Conservation (phyloP, 2,329 filamentous ascomycete species). For the Penicillium sp. region DNA sequence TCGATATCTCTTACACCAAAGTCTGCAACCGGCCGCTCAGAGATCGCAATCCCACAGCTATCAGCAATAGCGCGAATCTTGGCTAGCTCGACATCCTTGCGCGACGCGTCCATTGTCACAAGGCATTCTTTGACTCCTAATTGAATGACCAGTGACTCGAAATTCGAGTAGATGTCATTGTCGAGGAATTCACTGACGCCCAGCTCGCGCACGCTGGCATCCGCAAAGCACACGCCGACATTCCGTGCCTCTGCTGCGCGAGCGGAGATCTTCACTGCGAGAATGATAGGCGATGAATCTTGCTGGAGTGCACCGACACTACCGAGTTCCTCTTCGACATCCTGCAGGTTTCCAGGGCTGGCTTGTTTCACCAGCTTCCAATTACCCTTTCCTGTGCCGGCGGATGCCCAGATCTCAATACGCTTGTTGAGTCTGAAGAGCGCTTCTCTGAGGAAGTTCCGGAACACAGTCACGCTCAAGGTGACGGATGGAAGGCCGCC, state of each 20-base stretch:
- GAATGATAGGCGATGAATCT: constrained; percentile 88
- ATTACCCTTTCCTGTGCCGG: constrained; percentile 71
- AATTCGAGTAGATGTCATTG: constrained; percentile 97
- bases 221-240: constrained; percentile 95
- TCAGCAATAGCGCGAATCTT: constrained; percentile 89
- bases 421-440: constrained; percentile 89
- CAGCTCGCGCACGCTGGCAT: constrained; percentile 92
- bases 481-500: constrained; percentile 92
- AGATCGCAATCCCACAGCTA: constrained; percentile 86
- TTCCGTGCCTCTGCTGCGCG: constrained; percentile 81
- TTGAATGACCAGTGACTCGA: constrained; percentile 94
- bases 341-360: constrained; percentile 93
- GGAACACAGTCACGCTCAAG: constrained; percentile 91
- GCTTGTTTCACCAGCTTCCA: constrained; percentile 93
- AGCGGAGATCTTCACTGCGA: constrained; percentile 91
- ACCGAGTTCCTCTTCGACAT: constrained; percentile 93
- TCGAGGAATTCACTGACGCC: constrained; percentile 98
- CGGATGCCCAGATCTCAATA: constrained; percentile 83
- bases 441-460: constrained; percentile 91
- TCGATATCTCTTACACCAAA: constrained; percentile 93
- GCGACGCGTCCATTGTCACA: constrained; percentile 73
- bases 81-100: constrained; percentile 83
- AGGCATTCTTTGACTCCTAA: constrained; percentile 93
- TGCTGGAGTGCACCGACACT: constrained; percentile 59
- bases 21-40: constrained; percentile 73